Evolutionary conservation across 208 protist genomes (phyloP).

Genomic region (Trypanosoma brucei): DNA sequence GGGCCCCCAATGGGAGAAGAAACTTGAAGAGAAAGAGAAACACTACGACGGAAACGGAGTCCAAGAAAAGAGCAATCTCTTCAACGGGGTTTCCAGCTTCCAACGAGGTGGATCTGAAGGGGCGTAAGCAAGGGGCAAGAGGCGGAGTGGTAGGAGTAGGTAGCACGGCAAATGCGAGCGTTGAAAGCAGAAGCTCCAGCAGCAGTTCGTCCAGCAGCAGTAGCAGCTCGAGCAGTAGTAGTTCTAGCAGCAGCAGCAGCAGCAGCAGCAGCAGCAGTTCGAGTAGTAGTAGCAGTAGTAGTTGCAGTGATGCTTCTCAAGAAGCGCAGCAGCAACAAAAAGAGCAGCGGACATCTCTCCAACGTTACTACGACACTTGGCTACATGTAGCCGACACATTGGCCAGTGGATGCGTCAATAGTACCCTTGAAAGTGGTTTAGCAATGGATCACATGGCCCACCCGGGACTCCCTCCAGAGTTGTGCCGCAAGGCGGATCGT

Average conservation of each 20-base stretch:
- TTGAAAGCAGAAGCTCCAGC: slow-evolving; percentile 1
- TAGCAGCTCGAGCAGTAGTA: slow-evolving; percentile 1
- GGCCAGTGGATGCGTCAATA: background rate
- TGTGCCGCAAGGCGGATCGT: background rate
- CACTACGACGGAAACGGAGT: background rate
- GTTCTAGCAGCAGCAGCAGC: background rate
- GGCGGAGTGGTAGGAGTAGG: background rate
- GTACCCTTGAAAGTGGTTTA: background rate
- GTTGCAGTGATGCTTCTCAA: background rate
- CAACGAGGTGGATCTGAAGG: too few species aligned
- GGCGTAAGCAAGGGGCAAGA: background rate
- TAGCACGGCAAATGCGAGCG: background rate
- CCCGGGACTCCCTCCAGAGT: background rate
- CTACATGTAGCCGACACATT: slow-evolving; percentile 7
- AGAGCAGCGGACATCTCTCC: slow-evolving; percentile 5
- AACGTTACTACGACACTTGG: slow-evolving; percentile 20
- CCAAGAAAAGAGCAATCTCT: slow-evolving; percentile 1
- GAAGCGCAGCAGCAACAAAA: background rate
- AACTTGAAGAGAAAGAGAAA: background rate
- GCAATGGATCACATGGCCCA: background rate
- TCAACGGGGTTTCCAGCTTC: too few species aligned
- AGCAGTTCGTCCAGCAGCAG: slow-evolving; percentile 14
- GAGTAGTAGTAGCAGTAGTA: background rate
- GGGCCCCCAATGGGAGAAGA: background rate
- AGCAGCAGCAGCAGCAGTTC: slow-evolving; percentile 7